These are phyloP conservation scores for Lumnitzera racemosa DNA, from an alignment of 345 rosid genomes.

Conservation along the genomic window DNA sequence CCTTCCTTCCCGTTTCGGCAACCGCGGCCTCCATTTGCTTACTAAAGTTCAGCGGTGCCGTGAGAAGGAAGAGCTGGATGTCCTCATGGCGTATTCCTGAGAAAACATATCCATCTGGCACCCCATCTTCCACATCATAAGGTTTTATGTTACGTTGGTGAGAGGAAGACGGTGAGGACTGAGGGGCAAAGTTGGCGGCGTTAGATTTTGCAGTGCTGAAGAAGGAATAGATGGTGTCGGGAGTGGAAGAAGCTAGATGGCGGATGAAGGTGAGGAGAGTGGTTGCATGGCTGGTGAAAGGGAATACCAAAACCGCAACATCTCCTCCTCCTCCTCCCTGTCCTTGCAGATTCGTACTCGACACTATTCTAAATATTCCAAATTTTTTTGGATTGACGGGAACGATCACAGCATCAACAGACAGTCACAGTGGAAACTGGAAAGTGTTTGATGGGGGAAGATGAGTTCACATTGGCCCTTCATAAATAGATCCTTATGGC, in stretches of 20 bases:
- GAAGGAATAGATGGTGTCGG: conserved; percentile 12
- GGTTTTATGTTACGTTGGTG: conserved; percentile 9
- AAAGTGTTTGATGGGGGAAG: no score
- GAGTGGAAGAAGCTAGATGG: conserved; percentile 18
- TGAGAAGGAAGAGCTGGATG: conserved; percentile 21
- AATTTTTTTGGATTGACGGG: no score
- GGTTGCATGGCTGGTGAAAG: conserved; percentile 24
- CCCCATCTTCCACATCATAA: conserved; percentile 18
- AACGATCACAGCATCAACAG: no score
- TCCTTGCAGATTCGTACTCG: no score
- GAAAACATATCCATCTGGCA: conserved; percentile 13
- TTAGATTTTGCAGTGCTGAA: conserved; percentile 12
- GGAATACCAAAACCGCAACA: conserved; percentile 28
- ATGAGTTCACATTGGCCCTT: no score
- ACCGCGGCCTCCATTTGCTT: conserved; percentile 18
- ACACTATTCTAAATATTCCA: no score
- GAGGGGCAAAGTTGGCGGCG: background rate
- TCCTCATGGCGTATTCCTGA: conserved; percentile 14
- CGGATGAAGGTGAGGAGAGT: conserved; percentile 20
- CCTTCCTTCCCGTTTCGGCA: conserved; percentile 6
- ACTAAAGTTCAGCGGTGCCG: conserved; percentile 23
- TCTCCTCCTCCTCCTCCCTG: no score
- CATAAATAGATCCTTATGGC: no score
- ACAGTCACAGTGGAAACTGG: no score
- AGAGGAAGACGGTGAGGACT: background rate